These are phyloP conservation scores for Pluteus cervinus DNA, from an alignment of 768 basidiomycete genomes.

Conservation along the genomic window DNA sequence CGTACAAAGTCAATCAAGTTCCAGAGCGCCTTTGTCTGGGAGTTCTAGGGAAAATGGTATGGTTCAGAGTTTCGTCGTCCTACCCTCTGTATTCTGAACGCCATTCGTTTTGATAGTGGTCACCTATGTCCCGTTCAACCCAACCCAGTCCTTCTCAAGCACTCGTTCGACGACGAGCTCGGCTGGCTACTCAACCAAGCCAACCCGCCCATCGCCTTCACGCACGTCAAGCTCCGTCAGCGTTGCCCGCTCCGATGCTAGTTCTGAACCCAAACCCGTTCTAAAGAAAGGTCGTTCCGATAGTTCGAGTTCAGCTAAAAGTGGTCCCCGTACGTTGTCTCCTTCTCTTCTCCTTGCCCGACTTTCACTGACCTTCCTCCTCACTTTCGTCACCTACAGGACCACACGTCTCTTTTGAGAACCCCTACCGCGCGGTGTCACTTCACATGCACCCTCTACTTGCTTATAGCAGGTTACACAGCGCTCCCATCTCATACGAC, in stretches of 20 bases:
- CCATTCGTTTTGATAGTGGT: constrained; percentile 28
- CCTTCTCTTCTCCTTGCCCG: not conserved
- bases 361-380: not conserved
- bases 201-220: constrained; percentile 24
- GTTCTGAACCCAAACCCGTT: constrained; percentile 37
- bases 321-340: constrained; percentile 32
- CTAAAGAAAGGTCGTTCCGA: constrained; percentile 43
- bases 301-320: constrained; percentile 29
- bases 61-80: no score
- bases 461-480: constrained; percentile 47
- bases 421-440: constrained; percentile 27
- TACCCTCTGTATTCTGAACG: constrained; percentile 24
- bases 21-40: no score
- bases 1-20: no score
- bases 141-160: constrained; percentile 26
- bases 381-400: constrained; percentile 14
- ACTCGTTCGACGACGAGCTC: constrained; percentile 49
- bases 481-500: constrained; percentile 60
- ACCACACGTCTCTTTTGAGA: constrained; percentile 27
- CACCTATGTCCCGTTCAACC: constrained; percentile 18
- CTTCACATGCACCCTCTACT: constrained; percentile 62
- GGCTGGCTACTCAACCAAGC: constrained; percentile 21
- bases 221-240: constrained; percentile 34
- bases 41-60: no score
- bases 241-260: constrained; percentile 16